Evolutionary conservation across 2,329 filamentous ascomycete species (phyloP), one percentile per base, ranked within the genome.

Genomic region (Aspergillus clavatus): DNA sequence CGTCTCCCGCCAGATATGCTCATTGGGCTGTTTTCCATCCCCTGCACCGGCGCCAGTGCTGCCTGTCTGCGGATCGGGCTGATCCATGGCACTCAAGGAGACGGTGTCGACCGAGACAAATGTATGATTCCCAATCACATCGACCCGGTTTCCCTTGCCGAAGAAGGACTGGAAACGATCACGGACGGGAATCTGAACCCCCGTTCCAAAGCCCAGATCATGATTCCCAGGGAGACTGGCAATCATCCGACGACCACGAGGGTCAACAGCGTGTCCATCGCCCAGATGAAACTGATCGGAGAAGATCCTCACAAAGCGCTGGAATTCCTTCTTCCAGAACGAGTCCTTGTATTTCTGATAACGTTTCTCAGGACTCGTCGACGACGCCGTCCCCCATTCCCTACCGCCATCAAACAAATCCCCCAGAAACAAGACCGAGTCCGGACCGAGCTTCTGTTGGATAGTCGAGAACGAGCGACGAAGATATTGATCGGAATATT

Each of bases 341-440:
- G 78, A 73, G 53, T 93, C 80, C 28, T 84, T 87, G 61, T 95
- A 96, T 50, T 81, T 80, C 54, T 78, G 82, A 58, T 83, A 86
- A 74, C 83, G 88, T 51, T 77, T 73, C 58, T 86, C 81, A 1
- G 87, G 75, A 42, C 73, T 78, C 12, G 57, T 58, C 47, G 80
- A 84, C 19, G 75, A 75, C 2, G 68, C 72, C 10, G 90, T 91
- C 55, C 84, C 86, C 93, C 93, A 98, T 72, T 98, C 93, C 55
- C 93, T 80, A 7, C 93, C 93, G 3, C 93, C 93, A 62, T 98
- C 93, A 59, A 98, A 96, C 1, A 98, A 73, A 62, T 98, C 93
- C 6, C 93, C 93, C 0, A 98, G 74, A 62, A 98, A 97, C 62
- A 96, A 81, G 1, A 95, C 75, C 12, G 87, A 90, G 62, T 96